phyloP scores from a whole-genome alignment of 148 eudicot genomes.

The Chenopodium formosanum region DNA sequence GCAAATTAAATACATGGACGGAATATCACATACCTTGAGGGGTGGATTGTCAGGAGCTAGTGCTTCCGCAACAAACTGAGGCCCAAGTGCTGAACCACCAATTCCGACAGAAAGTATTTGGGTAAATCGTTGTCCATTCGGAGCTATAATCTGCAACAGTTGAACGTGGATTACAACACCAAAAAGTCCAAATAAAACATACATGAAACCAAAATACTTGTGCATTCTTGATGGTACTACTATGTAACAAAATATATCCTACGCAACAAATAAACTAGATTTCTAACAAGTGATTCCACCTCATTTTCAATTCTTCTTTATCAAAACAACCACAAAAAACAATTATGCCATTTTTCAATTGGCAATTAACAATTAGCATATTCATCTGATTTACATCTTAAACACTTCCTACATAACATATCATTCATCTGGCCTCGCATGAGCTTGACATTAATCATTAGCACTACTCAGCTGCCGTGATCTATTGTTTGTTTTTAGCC shows the following conservation, averaged over 20 bases:
- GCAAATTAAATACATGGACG: background rate
- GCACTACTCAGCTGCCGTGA: no score
- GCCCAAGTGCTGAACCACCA: conserved; percentile 98
- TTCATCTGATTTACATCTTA: background rate
- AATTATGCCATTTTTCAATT: background rate
- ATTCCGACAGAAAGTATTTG: conserved; percentile 94
- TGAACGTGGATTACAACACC: background rate
- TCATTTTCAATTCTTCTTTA: background rate
- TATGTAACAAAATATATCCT: background rate
- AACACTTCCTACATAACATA: background rate
- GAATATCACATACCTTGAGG: conserved; percentile 56
- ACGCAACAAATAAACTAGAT: background rate
- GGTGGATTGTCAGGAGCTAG: conserved; percentile 99
- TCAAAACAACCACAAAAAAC: background rate
- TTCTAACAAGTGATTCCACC: background rate
- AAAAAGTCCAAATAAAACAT: conserved; percentile 5
- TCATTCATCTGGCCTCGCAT: background rate
- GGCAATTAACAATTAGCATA: background rate
- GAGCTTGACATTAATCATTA: background rate
- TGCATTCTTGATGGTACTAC: background rate
- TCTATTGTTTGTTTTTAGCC: background rate
- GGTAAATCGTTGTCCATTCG: conserved; percentile 60
- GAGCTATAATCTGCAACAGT: conserved; percentile 69
- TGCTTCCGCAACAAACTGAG: conserved; percentile 99
- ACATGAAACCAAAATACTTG: background rate